These are phyloP conservation scores for Aspergillus pseudonomiae DNA, from an alignment of 2,329 filamentous ascomycete species.

Conservation along the genomic window DNA sequence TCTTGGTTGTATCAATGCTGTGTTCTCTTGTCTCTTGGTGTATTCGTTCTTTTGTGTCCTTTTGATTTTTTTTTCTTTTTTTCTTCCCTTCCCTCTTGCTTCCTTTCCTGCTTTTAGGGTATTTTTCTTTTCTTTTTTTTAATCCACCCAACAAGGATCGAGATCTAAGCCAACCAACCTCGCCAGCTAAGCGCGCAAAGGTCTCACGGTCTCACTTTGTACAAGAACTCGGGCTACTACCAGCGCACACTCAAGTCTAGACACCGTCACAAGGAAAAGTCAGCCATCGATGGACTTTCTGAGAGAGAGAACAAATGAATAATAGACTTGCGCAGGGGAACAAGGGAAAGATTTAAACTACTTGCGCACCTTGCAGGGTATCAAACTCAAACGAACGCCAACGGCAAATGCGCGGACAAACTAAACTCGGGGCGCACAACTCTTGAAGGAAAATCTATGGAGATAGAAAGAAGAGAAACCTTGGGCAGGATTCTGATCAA, in stretches of 20 bases:
- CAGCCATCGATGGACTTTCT: not conserved
- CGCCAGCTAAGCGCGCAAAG: conserved; percentile 17
- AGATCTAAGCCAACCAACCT: conserved; percentile 17
- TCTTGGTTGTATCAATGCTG: not conserved
- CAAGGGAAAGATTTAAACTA: conserved; percentile 6
- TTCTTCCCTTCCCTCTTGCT: not conserved
- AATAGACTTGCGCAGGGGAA: not conserved
- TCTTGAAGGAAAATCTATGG: not conserved
- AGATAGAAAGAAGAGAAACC: not conserved
- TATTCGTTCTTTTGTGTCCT: conserved; percentile 3
- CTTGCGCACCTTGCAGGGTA: conserved; percentile 6
- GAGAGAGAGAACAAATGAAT: conserved; percentile 3
- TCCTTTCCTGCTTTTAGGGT: not conserved
- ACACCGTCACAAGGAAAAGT: conserved; percentile 4
- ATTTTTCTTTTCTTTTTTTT: not conserved
- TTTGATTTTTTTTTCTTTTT: not conserved
- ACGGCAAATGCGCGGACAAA: conserved; percentile 3
- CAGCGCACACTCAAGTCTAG: conserved; percentile 16
- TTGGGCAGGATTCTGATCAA: not conserved
- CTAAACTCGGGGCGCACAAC: conserved; percentile 1
- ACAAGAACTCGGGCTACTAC: conserved; percentile 17
- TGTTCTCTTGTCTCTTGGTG: not conserved
- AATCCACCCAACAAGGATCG: conserved; percentile 11
- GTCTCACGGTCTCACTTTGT: conserved; percentile 20
- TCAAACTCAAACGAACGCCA: conserved; percentile 6